These are phyloP conservation scores for Mucor mucedo DNA, from an alignment of 371 early-diverging fungal species.

Conservation along the genomic window DNA sequence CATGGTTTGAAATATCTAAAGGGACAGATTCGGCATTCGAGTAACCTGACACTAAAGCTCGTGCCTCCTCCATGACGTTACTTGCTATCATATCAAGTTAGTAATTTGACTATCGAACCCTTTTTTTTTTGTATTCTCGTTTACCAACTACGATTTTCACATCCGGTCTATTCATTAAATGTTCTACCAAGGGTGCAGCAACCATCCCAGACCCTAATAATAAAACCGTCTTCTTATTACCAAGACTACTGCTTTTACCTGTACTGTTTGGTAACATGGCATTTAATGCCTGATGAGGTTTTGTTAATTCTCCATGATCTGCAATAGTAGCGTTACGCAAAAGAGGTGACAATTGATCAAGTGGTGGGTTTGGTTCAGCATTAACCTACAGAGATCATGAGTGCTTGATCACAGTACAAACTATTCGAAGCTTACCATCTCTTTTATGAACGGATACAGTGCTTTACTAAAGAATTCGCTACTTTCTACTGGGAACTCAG, in stretches of 20 bases:
- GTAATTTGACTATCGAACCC: neutral
- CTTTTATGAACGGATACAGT: conserved; percentile 81
- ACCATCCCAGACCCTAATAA: conserved; percentile 95
- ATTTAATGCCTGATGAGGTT: conserved; percentile 58
- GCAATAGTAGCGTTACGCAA: conserved; percentile 83
- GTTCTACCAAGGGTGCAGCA: conserved; percentile 88
- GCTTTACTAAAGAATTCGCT: conserved; percentile 90
- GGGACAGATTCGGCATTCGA: conserved; percentile 57
- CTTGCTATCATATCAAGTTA: conserved; percentile 63
- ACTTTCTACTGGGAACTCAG: conserved; percentile 94
- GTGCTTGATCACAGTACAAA: neutral
- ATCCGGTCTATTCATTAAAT: conserved; percentile 68
- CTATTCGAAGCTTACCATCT: conserved; percentile 60
- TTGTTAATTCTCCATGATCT: conserved; percentile 66
- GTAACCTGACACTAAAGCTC: conserved; percentile 63
- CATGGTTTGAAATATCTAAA: conserved; percentile 57
- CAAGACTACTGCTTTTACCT: neutral
- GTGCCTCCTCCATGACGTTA: conserved; percentile 73
- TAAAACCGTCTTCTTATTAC: conserved; percentile 63
- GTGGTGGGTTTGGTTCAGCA: conserved; percentile 12
- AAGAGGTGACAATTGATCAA: conserved; percentile 25
- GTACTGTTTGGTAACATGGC: conserved; percentile 27
- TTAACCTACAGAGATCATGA: conserved; percentile 8
- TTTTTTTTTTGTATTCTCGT: conserved; percentile 1
- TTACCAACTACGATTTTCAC: conserved; percentile 78